phyloP scores from a whole-genome alignment of 345 rosid species.

The Moricandia moricandioides region DNA sequence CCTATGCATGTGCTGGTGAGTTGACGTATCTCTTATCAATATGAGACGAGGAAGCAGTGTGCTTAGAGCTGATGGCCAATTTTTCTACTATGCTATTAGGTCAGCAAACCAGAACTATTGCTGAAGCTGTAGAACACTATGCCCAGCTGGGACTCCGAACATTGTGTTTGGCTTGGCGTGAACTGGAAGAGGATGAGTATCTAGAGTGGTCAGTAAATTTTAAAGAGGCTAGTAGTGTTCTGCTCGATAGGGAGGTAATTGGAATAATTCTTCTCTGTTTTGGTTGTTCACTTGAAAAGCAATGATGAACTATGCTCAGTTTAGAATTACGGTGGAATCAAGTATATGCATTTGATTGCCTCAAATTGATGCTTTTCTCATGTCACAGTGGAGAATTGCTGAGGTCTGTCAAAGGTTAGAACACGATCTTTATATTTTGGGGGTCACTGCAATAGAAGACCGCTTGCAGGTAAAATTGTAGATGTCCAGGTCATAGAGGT shows the following conservation, averaged over 20 bases:
- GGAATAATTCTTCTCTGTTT: conserved; percentile 14
- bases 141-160: conserved; percentile 90
- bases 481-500: conserved; percentile 17
- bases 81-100: conserved; percentile 39
- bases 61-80: conserved; percentile 11
- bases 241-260: conserved; percentile 95
- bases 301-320: conserved; percentile 7
- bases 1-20: conserved; percentile 68
- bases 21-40: conserved; percentile 15
- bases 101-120: conserved; percentile 68
- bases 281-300: not conserved
- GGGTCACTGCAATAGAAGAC: conserved; percentile 96
- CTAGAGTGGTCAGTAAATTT: conserved; percentile 81
- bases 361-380: conserved; percentile 28
- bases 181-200: conserved; percentile 77
- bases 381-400: conserved; percentile 88
- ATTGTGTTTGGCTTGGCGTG: conserved; percentile 96
- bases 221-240: conserved; percentile 88
- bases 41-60: not conserved
- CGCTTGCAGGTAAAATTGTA: conserved; percentile 69
- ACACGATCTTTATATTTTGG: conserved; percentile 80
- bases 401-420: conserved; percentile 92
- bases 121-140: conserved; percentile 92
- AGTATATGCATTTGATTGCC: conserved; percentile 27
- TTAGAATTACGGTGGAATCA: not conserved